phyloP scores from a whole-genome alignment of 805 yeast species.

The Metschnikowia bowlesiae region DNA sequence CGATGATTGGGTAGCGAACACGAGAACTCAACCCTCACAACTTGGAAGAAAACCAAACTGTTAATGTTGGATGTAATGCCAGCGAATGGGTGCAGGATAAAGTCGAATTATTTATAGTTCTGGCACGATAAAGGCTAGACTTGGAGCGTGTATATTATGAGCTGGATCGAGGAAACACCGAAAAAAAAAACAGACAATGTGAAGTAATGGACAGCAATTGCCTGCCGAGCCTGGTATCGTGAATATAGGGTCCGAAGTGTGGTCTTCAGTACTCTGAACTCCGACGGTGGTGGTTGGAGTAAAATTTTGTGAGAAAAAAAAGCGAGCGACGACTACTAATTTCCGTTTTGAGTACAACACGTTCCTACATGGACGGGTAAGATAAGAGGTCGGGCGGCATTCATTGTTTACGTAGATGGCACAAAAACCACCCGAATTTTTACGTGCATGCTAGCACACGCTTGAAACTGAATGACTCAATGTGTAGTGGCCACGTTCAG shows the following conservation, averaged over 20 bases:
- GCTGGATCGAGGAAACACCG: background rate
- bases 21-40: background rate
- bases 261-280: background rate
- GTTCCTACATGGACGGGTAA: constrained; percentile 7
- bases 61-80: background rate
- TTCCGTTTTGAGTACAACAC: constrained; percentile 18
- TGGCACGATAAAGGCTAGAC: background rate
- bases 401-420: background rate
- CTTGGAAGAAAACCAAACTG: background rate
- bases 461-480: background rate
- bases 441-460: background rate
- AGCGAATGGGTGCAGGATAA: background rate
- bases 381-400: background rate
- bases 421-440: background rate
- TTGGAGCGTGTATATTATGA: background rate
- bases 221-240: background rate
- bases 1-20: background rate
- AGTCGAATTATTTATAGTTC: background rate
- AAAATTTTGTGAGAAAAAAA: constrained; percentile 8
- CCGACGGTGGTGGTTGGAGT: background rate
- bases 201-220: background rate
- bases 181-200: too few relatives aligned
- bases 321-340: constrained; percentile 17
- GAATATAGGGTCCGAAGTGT: background rate
- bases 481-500: background rate